Evolutionary conservation across 768 basidiomycete species (phyloP), one percentile per base, ranked within the genome.

Genomic region (Tephrocybe sp.): DNA sequence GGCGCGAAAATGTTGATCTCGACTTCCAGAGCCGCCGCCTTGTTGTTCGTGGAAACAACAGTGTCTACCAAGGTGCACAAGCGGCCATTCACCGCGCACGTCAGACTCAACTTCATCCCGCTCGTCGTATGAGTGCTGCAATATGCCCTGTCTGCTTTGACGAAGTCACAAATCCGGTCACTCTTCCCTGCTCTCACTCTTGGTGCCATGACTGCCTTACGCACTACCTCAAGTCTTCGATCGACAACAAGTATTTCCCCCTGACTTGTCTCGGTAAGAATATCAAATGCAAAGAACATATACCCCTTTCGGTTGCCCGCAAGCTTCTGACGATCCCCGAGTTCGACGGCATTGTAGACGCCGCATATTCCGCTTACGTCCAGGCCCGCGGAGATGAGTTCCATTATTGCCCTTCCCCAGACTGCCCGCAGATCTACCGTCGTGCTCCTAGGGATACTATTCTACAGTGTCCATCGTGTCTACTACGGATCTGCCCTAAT

Each of bases 361-460:
- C 86, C 0, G 78, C 88, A 0, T 84, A 86, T 56, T 69, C 78
- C n/a, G 64, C 77, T 0, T 73, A 90, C 59, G 70, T 89, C 16
- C 79, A 84, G 51, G 66, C 77, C 2, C 77, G 77, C 30, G 73
- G 86, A 0, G 66, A 74, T 7, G 84, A 89, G 49, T 86, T 86
- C 56, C 75, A 80, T 51, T 84, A 82, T 56, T 92, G 90, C 65
- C 89, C 90, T 0, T 84, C 88, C 0, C 84, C 90, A 0, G 87
- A 92, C 61, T 92, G 90, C 57, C 70, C 72, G 0, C 85, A 89
- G 57, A 74, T 90, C 5, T 92, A 92, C 61, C 82, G 87, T 22
- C 60, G 74, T 2, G 77, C 75, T 0, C 68, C 76, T 1, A 64
- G 63, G 9, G 78, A 78, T 18, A 71, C 76, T 5, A 69, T 78